These are phyloP conservation scores for Ammopiptanthus mongolicus DNA, from an alignment of 306 rosid species.

Conservation along the genomic window DNA sequence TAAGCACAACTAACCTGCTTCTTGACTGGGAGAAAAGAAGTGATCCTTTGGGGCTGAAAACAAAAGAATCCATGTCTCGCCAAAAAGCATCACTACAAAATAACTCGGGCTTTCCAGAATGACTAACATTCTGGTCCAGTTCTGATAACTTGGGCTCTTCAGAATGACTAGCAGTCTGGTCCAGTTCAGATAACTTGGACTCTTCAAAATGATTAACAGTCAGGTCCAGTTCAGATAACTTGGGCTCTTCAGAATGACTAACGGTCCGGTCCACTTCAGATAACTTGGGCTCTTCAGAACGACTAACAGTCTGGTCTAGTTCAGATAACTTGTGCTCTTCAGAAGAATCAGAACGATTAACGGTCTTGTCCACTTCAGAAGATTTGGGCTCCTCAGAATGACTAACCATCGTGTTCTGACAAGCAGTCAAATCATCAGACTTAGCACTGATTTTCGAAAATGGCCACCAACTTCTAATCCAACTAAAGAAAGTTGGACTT, in stretches of 20 bases:
- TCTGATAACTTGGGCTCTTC: slow-evolving; percentile 28
- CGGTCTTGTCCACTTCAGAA: slow-evolving; percentile 17
- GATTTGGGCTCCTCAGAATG: slow-evolving; percentile 25
- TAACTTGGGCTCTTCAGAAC: neutral
- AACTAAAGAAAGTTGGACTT: slow-evolving; percentile 34
- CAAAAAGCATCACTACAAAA: slow-evolving; percentile 58
- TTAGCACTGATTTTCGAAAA: slow-evolving; percentile 30
- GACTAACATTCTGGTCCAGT: slow-evolving; percentile 20
- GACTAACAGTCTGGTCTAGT: slow-evolving; percentile 12
- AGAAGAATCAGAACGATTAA: neutral
- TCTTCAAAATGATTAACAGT: neutral
- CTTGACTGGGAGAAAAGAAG: slow-evolving; percentile 50
- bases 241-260: slow-evolving; percentile 13
- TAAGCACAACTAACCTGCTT: slow-evolving; percentile 57
- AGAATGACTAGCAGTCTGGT: slow-evolving; percentile 17
- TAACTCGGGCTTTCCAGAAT: slow-evolving; percentile 33
- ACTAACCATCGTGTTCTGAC: slow-evolving; percentile 18
- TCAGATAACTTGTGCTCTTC: slow-evolving; percentile 28
- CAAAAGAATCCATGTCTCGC: slow-evolving; percentile 59
- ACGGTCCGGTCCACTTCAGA: slow-evolving; percentile 12
- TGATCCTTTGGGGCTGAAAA: slow-evolving; percentile 52
- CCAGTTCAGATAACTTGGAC: neutral
- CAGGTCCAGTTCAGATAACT: slow-evolving; percentile 29
- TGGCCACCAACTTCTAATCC: slow-evolving; percentile 44
- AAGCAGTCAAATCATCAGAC: slow-evolving; percentile 25